Evolutionary conservation across 2,329 filamentous ascomycete genomes (phyloP).

Genomic region (Ilyonectria robusta): DNA sequence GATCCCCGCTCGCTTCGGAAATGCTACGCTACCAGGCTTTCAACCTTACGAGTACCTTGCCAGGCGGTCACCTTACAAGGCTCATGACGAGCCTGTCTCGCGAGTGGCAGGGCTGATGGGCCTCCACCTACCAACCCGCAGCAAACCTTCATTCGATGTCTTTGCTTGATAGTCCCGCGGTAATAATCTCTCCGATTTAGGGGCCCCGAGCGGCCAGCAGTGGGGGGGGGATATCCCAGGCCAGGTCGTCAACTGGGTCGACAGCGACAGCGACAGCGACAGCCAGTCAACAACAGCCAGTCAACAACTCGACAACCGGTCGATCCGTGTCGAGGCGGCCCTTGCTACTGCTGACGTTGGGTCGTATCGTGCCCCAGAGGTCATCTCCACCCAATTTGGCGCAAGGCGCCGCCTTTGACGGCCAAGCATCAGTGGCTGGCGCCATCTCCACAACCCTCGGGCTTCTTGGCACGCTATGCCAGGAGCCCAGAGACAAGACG

Average conservation of each 20-base stretch:
- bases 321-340: conserved; percentile 17
- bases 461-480: conserved; percentile 5
- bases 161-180: neutral
- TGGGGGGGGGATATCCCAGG: neutral
- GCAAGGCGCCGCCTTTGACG: conserved; percentile 16
- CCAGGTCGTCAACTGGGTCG: neutral
- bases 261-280: neutral
- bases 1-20: neutral
- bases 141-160: neutral
- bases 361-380: conserved; percentile 9
- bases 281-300: conserved; percentile 8
- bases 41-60: neutral
- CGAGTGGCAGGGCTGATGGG: neutral
- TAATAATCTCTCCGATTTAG: neutral
- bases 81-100: neutral
- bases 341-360: conserved; percentile 28
- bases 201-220: neutral
- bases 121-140: neutral
- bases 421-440: conserved; percentile 23
- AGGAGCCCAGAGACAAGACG: neutral
- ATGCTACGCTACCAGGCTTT: neutral
- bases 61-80: neutral
- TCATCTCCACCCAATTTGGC: conserved; percentile 18
- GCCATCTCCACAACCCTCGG: conserved; percentile 13
- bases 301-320: neutral